Evolutionary conservation across 495 filamentous ascomycete genomes (phyloP).

Genomic region (Tuber aestivum): DNA sequence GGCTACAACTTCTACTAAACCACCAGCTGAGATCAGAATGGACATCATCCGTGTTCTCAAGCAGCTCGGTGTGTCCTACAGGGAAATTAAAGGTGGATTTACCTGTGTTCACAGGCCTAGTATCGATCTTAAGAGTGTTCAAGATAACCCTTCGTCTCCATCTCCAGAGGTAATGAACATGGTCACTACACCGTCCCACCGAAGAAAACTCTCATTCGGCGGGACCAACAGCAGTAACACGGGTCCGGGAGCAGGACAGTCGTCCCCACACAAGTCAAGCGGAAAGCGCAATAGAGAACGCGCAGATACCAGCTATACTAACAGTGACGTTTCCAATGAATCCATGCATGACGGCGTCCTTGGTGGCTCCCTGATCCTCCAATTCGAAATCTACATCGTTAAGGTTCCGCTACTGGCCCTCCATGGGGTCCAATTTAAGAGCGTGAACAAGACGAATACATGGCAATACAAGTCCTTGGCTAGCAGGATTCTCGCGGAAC

Average conservation of each 20-base stretch:
- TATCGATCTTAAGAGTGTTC: constrained; percentile 73
- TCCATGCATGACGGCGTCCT: constrained; percentile 77
- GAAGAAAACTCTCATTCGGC: constrained; percentile 77
- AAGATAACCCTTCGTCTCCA: constrained; percentile 53
- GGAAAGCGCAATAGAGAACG: constrained; percentile 46
- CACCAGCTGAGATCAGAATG: constrained; percentile 70
- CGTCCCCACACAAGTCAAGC: constrained; percentile 32
- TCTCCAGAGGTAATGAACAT: constrained; percentile 50
- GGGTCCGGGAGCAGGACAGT: constrained; percentile 24
- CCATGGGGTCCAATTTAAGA: constrained; percentile 98
- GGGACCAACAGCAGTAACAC: constrained; percentile 45
- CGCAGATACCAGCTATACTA: constrained; percentile 66
- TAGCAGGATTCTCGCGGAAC: constrained; percentile 81
- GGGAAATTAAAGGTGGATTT: constrained; percentile 91
- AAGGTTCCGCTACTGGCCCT: constrained; percentile 91
- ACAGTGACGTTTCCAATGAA: constrained; percentile 73
- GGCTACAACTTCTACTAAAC: constrained; percentile 88
- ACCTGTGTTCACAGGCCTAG: constrained; percentile 79
- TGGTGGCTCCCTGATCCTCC: constrained; percentile 69
- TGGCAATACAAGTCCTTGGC: constrained; percentile 99
- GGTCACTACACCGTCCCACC: constrained; percentile 53
- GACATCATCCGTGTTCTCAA: constrained; percentile 90
- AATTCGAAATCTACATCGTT: constrained; percentile 95
- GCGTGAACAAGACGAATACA: constrained; percentile 76
- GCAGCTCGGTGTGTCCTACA: constrained; percentile 80